Evolutionary conservation across 768 basidiomycete species (phyloP).

Genomic region (Xerocomellus dryophilus): DNA sequence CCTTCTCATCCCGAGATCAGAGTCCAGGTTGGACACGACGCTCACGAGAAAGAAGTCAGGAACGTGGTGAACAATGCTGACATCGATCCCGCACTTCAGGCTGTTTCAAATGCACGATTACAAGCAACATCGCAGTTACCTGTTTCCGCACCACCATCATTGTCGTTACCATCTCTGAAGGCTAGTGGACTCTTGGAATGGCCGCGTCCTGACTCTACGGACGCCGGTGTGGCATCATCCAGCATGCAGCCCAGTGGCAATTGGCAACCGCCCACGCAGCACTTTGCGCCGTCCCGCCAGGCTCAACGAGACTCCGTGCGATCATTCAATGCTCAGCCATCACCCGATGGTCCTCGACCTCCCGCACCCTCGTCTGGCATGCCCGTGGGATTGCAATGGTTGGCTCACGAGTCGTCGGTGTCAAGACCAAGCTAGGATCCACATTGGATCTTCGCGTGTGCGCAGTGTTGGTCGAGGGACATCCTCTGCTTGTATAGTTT

Average conservation of each 20-base stretch:
- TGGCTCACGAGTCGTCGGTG: constrained; percentile 56
- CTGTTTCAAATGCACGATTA: constrained; percentile 18
- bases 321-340: constrained; percentile 11
- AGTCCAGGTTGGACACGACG: constrained; percentile 19
- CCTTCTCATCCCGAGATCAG: constrained; percentile 20
- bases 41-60: constrained; percentile 27
- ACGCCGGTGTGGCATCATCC: constrained; percentile 15
- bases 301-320: constrained; percentile 19
- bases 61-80: constrained; percentile 25
- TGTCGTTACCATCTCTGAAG: constrained; percentile 69
- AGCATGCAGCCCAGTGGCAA: constrained; percentile 7
- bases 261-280: constrained; percentile 27
- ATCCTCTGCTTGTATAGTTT: background rate
- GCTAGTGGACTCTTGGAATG: constrained; percentile 67
- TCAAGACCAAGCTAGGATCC: constrained; percentile 23
- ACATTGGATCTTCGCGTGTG: background rate
- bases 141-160: constrained; percentile 28
- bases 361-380: constrained; percentile 35
- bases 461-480: background rate
- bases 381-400: constrained; percentile 69
- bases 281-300: constrained; percentile 20
- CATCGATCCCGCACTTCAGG: constrained; percentile 34
- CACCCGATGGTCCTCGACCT: constrained; percentile 17
- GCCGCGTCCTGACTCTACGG: constrained; percentile 43
- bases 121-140: constrained; percentile 16